A percentile compares a stretch with the other conserved stretches of the same genome.
These are phyloP conservation scores for Mycena floridula DNA, from an alignment of 768 basidiomycete genomes.

Conservation along the genomic window DNA sequence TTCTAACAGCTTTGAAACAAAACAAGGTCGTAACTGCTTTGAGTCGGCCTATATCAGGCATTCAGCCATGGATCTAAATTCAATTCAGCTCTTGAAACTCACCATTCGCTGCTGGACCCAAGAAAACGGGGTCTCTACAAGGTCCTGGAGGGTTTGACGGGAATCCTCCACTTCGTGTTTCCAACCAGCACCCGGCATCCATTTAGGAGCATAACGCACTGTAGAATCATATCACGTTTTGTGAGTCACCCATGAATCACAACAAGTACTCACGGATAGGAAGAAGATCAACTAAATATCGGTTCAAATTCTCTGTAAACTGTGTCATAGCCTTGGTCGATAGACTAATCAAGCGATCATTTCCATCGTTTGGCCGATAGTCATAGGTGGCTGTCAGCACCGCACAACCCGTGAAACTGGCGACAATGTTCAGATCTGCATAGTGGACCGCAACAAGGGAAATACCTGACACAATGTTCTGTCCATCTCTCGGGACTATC, in stretches of 20 bases:
- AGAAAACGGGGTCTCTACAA: constrained; percentile 6
- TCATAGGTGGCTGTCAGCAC: background rate
- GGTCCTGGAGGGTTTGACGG: constrained; percentile 2
- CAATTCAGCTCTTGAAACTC: too few relatives aligned
- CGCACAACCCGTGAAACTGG: background rate
- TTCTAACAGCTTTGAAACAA: background rate
- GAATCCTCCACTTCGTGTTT: constrained; percentile 7
- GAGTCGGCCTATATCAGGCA: too few relatives aligned
- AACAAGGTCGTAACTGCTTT: background rate
- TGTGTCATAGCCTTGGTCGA: background rate
- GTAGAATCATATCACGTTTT: background rate
- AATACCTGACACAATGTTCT: too few relatives aligned
- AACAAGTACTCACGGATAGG: constrained; percentile 14
- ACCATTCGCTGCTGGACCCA: background rate
- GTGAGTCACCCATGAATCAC: background rate
- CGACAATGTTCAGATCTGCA: background rate
- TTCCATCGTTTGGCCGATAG: background rate
- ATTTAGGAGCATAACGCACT: constrained; percentile 18
- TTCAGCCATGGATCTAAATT: too few relatives aligned
- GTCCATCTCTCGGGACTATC: too few relatives aligned
- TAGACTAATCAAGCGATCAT: background rate
- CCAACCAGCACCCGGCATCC: constrained; percentile 22
- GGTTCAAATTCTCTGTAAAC: background rate
- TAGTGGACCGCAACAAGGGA: background rate
- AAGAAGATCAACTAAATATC: constrained; percentile 22